phyloP scores from a whole-genome alignment of 2,329 filamentous ascomycete genomes.

The Curvularia hawaiiensis region DNA sequence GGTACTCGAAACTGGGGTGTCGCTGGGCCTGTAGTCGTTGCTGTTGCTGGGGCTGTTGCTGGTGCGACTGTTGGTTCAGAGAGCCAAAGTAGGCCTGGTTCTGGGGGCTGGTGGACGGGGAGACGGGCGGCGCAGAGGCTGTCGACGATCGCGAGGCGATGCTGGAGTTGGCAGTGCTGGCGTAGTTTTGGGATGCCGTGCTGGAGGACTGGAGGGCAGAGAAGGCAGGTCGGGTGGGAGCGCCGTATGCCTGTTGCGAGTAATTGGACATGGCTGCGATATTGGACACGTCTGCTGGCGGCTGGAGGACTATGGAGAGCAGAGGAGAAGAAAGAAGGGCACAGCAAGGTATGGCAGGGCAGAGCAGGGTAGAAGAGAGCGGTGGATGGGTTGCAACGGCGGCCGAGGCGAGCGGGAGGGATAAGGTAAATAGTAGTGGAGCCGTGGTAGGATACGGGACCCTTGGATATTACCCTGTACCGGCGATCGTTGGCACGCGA shows the following conservation, averaged over 20 bases:
- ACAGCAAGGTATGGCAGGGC: neutral
- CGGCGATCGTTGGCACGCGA: conserved; percentile 15
- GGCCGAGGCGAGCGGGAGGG: conserved; percentile 18
- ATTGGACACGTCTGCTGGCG: neutral
- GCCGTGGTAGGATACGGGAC: conserved; percentile 27
- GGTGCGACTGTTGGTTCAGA: conserved; percentile 33
- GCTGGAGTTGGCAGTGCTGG: conserved; percentile 51
- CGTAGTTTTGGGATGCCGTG: conserved; percentile 44
- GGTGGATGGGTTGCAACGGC: conserved; percentile 1
- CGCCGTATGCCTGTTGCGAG: conserved; percentile 26
- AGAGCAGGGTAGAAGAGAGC: conserved; percentile 3
- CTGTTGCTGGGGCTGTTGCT: conserved; percentile 38
- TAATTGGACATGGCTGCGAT: conserved; percentile 27
- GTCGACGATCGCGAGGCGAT: conserved; percentile 43
- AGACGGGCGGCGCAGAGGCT: conserved; percentile 41
- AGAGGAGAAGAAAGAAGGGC: neutral
- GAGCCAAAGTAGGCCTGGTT: conserved; percentile 43
- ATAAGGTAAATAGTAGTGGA: conserved; percentile 24
- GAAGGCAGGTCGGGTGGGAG: conserved; percentile 40
- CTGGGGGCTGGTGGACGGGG: conserved; percentile 41
- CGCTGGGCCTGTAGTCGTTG: conserved; percentile 35
- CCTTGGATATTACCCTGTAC: conserved; percentile 24
- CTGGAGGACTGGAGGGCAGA: conserved; percentile 43
- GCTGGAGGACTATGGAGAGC: neutral
- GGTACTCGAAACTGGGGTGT: conserved; percentile 41